Evolutionary conservation across 768 basidiomycete species (phyloP), one percentile per base, ranked within the genome.

Genomic region (Phylloporus scabripes): DNA sequence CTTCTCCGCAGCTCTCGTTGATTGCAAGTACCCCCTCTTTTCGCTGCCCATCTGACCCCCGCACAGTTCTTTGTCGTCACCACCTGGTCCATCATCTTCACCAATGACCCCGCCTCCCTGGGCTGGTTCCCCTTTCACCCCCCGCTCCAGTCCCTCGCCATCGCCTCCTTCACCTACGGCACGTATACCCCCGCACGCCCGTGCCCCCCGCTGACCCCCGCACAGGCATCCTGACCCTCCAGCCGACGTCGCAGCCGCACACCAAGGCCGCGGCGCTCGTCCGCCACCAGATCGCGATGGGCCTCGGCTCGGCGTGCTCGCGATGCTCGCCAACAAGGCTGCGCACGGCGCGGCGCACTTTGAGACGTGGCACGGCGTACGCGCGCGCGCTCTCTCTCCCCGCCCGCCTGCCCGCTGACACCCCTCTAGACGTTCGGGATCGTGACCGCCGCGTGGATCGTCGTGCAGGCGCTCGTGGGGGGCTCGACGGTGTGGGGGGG

Each of bases 401-500:
- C 8, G n/a, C 6, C n/a, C 8, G 2, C 17, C n/a, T n/a, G 20
- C 36, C 18, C 9, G 6, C 9, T 45, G 23, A n/a, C 17, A 6
- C 26, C 38, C 21, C 15, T 26, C 18, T 10, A 87, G 83, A 77
- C 68, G 37, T 73, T 89, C 46, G 91, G 89, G 0, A 65, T 85
- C n/a, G 62, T 80, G 32, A 68, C 74, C n/a, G 62, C 85, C 39
- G 52, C 64, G 9, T 87, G 85, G 85, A 67, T 90, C 37, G 21
- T 81, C 14, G 48, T 76, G 28, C 88, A 92, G 58, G 67, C 78
- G 7, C 48, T 72, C 8, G 15, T 90, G 0, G 90, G 90, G 5
- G 86, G 74, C 3, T 81, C 78, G n/a, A 87, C 83, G 43, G 85
- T 89, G 14, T 90, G 88, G 88, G 82, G 75, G 60, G 87, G 89